Base-by-base conservation (phyloP, 495 filamentous ascomycete species). In the Penicillium cataractarum region DNA sequence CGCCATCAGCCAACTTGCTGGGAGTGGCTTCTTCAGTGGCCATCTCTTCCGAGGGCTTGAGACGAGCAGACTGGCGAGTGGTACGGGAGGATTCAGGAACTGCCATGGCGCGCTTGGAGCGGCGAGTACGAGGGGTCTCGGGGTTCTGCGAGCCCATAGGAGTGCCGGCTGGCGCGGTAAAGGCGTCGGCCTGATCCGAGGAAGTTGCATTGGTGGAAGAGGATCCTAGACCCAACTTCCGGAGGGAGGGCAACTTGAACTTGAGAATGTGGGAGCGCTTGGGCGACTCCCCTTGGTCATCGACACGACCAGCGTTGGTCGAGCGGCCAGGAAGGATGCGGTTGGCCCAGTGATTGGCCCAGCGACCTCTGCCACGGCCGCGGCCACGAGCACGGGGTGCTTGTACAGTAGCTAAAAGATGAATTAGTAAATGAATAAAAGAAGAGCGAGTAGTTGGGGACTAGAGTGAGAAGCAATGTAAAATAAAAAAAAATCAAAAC, bases 41-140 rank as follows among this genome's bases (percentile, higher is more conserved):
- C 9, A 60, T 40, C 24, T 70, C 58, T 22, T 32, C 66, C 40
- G 70, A 63, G 3, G 70, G 58, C 59, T 67, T 76, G 21, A 77
- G 62, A 56, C 77, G 68, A 21, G 75, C 68, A 3, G 78, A 79
- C 54, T 75, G 72, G 26, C 78, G 72, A 9, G 76, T 78, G 24
- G 73, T 74, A 22, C 75, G 70, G 8, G 78, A 78, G 10, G 76
- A 77, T 60, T 78, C 76, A 21, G 76, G 75, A 7, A 74, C 71
- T 46, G 61, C 62, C 58, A 66, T 44, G 1, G 65, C 58, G 10
- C 68, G 63, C 60, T 67, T 65, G 29, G 65, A 60, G 59, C 65
- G 67, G 27, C 64, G 58, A 26, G 44, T 26, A 51, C 62, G 58
- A 40, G 67, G 64, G 2, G 72, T 66, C 54, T 71, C 67, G 46